Base-by-base conservation (phyloP, 2,329 filamentous ascomycete species). In the Emergomyces pasteurianus region DNA sequence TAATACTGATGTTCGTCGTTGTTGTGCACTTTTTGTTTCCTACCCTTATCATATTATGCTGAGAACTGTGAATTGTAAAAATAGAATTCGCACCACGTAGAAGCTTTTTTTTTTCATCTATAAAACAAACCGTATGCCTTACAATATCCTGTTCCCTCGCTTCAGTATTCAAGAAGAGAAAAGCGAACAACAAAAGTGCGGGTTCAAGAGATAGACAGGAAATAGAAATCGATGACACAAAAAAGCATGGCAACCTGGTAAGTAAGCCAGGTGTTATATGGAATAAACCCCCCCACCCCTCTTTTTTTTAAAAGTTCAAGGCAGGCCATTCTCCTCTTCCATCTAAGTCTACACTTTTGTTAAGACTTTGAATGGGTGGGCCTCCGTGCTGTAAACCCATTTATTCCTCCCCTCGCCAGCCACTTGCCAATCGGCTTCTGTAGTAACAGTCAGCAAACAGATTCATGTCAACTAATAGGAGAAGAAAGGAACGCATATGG, bases 361-460 rank as follows among this genome's bases (percentile, higher is more conserved):
- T 9, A 21, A 34, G 23, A 82, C 77, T 69, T 73, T 79, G 23
- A 85, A 72, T 3, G 84, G 84, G 75, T 87, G 84, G 34, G 83
- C 84, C 71, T 87, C 84, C 0, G 84, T 87, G 67, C 86, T 87
- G 66, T 81, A 86, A 10, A 86, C 84, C 69, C 79, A 86, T 36
- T 74, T 68, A 64, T 86, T 84, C 56, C 71, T 71, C 26, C 75
- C 74, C n/a, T 78, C 75, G 55, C 71, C 70, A 28, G 78, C 72
- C 14, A 84, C 77, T 68, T 86, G 83, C 77, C 80, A 86, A 58
- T 78, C 77, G 23, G 79, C 83, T 38, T 89, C 87, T 70, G 73
- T 50, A n/a, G 2, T 14, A 14, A 18, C 23, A 10, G 31, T 55
- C 42, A 40, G 53, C 36, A 57, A 31, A 26, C 21, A 3, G 31